phyloP scores from a whole-genome alignment of 306 rosid genomes.

The Medicago arabica region DNA sequence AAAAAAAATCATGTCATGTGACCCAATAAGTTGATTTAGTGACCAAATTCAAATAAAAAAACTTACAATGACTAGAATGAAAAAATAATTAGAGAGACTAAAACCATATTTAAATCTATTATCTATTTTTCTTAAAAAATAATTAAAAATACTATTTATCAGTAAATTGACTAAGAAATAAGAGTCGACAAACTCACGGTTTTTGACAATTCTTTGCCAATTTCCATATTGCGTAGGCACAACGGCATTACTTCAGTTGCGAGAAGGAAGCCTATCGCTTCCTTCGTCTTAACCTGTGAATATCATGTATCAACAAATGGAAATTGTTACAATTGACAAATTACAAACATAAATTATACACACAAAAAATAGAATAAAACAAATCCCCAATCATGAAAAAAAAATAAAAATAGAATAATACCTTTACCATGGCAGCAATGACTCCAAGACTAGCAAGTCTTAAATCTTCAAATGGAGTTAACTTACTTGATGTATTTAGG shows the following conservation, averaged over 20 bases:
- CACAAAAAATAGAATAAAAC: no score
- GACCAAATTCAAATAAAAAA: no score
- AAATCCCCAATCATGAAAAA: no score
- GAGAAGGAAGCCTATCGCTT: slow-evolving; percentile 78
- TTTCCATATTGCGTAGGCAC: slow-evolving; percentile 88
- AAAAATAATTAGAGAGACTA: no score
- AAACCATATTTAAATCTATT: no score
- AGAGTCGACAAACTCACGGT: slow-evolving; percentile 40
- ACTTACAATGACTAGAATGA: no score
- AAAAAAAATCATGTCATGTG: no score
- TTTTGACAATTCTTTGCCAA: slow-evolving; percentile 83
- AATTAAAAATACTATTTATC: no score
- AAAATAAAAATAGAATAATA: background rate
- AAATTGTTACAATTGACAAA: slow-evolving; percentile 25
- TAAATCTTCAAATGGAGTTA: background rate
- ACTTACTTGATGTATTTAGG: background rate
- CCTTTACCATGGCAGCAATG: background rate
- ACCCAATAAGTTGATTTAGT: no score
- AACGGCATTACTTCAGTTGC: slow-evolving; percentile 79
- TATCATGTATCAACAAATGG: background rate
- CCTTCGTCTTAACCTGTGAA: slow-evolving; percentile 73
- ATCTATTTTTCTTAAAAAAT: no score
- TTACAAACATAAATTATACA: no score
- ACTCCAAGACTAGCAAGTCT: background rate
- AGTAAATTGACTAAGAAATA: no score